phyloP scores from a whole-genome alignment of 1,284 basidiomycete species.

The Cryptococcus sp. region DNA sequence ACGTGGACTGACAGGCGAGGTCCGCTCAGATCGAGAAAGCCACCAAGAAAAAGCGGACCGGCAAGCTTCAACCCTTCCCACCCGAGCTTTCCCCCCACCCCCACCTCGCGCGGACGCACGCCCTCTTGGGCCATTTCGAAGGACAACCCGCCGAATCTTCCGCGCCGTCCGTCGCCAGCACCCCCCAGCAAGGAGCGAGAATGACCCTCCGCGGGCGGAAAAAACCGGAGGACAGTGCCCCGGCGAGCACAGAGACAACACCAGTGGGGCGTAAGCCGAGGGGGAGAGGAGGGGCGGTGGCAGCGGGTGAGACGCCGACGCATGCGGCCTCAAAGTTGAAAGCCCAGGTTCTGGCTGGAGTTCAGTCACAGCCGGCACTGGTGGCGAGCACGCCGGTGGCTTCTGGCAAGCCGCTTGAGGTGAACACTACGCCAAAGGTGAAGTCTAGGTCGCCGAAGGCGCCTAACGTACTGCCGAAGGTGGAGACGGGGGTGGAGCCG shows the following conservation, averaged over 20 bases:
- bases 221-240: constrained; percentile 32
- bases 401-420: neutral
- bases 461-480: neutral
- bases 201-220: constrained; percentile 61
- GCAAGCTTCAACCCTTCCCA: constrained; percentile 54
- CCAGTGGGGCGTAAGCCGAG: constrained; percentile 4
- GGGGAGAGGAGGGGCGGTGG: constrained; percentile 1
- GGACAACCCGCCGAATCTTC: constrained; percentile 1
- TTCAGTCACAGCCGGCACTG: neutral
- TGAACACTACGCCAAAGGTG: neutral
- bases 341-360: neutral
- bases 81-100: constrained; percentile 54
- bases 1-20: neutral
- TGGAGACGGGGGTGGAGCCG: neutral
- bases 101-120: constrained; percentile 59
- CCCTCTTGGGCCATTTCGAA: constrained; percentile 54
- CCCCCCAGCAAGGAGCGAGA: constrained; percentile 41
- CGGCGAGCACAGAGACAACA: constrained; percentile 9
- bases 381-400: neutral
- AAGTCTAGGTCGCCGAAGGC: neutral
- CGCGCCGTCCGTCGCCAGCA: constrained; percentile 24
- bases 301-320: neutral
- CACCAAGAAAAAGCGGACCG: constrained; percentile 54
- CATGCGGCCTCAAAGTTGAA: neutral
- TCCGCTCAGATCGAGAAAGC: constrained; percentile 64